Percentiles rank a stretch among this genome's conserved stretches.
These are phyloP conservation scores for Aspergillus bertholletiae DNA, from an alignment of 495 filamentous ascomycete species.

Conservation along the genomic window DNA sequence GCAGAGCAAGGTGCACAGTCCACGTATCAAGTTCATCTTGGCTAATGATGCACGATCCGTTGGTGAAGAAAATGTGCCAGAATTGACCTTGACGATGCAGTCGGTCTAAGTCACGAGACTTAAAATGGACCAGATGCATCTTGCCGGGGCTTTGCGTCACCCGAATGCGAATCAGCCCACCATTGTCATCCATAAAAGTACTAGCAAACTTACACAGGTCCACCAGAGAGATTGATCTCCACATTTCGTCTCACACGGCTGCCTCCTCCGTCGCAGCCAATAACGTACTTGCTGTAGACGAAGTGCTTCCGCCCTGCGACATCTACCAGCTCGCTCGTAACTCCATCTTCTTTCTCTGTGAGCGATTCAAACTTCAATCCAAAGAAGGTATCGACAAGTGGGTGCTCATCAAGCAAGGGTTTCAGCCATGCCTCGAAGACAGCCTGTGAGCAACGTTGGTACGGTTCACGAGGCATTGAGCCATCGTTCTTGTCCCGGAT, in stretches of 20 bases:
- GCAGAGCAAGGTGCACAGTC: constrained; percentile 20
- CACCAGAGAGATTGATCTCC: constrained; percentile 14
- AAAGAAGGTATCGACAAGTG: background rate
- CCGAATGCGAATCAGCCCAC: too few species aligned
- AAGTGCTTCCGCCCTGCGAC: too few species aligned
- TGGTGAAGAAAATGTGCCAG: constrained; percentile 24
- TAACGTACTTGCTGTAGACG: too few species aligned
- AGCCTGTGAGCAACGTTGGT: too few species aligned
- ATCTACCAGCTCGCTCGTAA: too few species aligned
- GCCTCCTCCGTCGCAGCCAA: constrained; percentile 18
- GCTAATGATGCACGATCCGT: constrained; percentile 11
- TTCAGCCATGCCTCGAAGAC: too few species aligned
- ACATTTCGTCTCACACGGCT: constrained; percentile 11
- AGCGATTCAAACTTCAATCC: too few species aligned
- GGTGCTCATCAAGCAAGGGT: too few species aligned
- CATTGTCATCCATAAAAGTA: too few species aligned
- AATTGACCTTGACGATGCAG: constrained; percentile 20
- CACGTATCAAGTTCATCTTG: constrained; percentile 29
- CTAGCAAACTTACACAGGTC: constrained; percentile 11
- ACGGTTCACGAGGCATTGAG: background rate
- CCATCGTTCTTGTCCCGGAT: background rate
- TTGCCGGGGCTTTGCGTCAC: too few species aligned
- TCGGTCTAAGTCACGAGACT: constrained; percentile 18
- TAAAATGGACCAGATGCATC: constrained; percentile 33
- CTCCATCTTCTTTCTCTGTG: too few species aligned